These are phyloP conservation scores for Austropuccinia psidii DNA, from an alignment of 1,284 basidiomycete species.

Conservation along the genomic window DNA sequence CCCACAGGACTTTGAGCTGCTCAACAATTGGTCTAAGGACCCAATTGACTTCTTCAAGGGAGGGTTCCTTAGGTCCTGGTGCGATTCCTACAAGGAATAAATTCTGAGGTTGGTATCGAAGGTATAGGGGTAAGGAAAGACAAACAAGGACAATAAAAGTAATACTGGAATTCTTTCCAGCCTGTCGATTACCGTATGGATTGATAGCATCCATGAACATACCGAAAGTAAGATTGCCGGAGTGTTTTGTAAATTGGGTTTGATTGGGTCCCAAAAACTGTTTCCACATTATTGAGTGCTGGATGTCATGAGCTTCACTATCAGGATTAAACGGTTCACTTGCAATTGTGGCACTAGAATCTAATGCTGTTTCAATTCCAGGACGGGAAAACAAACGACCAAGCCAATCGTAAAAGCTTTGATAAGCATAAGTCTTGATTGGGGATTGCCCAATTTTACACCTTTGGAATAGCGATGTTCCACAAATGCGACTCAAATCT, in stretches of 20 bases:
- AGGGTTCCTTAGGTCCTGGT: slow-evolving; percentile 43
- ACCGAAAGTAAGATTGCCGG: slow-evolving; percentile 1
- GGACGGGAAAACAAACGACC: neutral
- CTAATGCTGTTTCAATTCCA: neutral
- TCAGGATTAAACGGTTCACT: neutral
- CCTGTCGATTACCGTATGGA: slow-evolving; percentile 3
- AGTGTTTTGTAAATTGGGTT: neutral
- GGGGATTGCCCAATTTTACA: neutral
- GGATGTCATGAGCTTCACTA: neutral
- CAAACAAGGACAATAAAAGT: slow-evolving; percentile 9
- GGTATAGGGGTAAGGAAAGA: slow-evolving; percentile 40
- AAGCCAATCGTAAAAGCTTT: slow-evolving; percentile 9
- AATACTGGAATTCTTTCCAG: neutral
- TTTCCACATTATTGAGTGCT: neutral
- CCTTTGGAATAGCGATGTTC: neutral
- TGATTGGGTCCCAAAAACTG: neutral
- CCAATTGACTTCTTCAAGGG: slow-evolving; percentile 42
- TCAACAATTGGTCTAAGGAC: slow-evolving; percentile 45
- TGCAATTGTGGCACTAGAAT: neutral
- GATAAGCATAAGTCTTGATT: neutral
- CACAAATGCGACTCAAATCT: no score
- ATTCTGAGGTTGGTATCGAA: slow-evolving; percentile 47
- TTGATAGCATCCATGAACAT: slow-evolving; percentile 18
- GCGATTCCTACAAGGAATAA: slow-evolving; percentile 49
- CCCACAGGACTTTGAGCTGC: slow-evolving; percentile 45